Evolutionary conservation across 179 eudicot species (phyloP), one percentile per base, ranked within the genome.

Genomic region (Corrigiola litoralis): DNA sequence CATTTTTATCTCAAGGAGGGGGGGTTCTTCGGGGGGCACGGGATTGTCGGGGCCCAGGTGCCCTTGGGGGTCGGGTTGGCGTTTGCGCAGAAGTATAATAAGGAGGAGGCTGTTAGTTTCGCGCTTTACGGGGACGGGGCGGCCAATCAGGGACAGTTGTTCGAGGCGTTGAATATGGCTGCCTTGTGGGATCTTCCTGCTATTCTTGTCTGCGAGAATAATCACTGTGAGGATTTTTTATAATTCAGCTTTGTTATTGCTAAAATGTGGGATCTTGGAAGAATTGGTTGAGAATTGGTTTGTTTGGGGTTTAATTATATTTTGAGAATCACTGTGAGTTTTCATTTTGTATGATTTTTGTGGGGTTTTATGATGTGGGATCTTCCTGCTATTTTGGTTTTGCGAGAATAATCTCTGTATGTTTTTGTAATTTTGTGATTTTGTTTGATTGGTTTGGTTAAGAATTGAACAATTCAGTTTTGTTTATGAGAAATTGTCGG

Each of bases 111-210:
- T 57, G 97, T 94, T 18, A 82, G 83, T 2, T 94, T 94, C 71
- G 71, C 95, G 0, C 27, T 94, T 63, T 94, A 90, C 65, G 99
- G 99, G 3, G 99, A 94, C 70, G 99, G 99, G n/a, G 97, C 99
- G 4, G 97, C 97, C 0, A 94, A 94, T 78, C 97, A 94, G 65
- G 99, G 97, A 0, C 99, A 94, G 62, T 57, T 94, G 63, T 94
- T 94, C 49, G 99, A 94, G 79, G 97, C 95, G 6, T 79, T 94
- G 70, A 94, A 94, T 73, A 90, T 94, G 87, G 87, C 99, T 40
- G 99, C 99, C 0, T 82, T 94, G 23, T 90, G 90, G 99, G 95
- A 94, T 78, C 79, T 94, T 58, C 99, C 99, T 51, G 94, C 95
- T 0, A 86, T 90, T 56, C 77, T 90, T 58, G 97, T 94, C 18